phyloP scores from a whole-genome alignment of 768 basidiomycete genomes.

The Chalciporus piperatus region DNA sequence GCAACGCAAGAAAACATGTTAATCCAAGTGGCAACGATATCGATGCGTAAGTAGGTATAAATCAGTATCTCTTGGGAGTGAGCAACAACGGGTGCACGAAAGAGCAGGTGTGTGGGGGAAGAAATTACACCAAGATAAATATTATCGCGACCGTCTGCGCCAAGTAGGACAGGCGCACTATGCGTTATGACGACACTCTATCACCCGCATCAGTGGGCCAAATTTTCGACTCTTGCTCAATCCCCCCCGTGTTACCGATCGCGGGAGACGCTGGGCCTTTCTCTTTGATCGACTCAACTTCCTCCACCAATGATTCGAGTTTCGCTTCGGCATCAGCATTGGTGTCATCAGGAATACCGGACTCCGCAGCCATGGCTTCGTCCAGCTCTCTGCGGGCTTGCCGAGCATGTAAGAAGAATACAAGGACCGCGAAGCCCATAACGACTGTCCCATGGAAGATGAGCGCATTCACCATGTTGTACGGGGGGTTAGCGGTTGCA shows the following conservation, averaged over 20 bases:
- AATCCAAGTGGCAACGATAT: no score
- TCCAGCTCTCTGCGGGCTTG: conserved; percentile 65
- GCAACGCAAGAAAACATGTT: no score
- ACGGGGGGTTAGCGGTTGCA: conserved; percentile 63
- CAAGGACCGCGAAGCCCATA: conserved; percentile 33
- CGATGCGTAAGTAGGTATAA: no score
- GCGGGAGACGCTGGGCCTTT: background rate
- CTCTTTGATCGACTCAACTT: conserved; percentile 55
- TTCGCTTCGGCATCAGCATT: background rate
- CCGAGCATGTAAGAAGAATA: conserved; percentile 56
- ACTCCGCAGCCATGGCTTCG: conserved; percentile 42
- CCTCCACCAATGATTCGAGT: background rate
- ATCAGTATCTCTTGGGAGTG: no score
- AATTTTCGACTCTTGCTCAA: background rate
- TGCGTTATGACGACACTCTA: background rate
- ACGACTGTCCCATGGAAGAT: conserved; percentile 64
- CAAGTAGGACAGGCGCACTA: background rate
- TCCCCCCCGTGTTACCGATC: background rate
- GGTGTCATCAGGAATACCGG: background rate
- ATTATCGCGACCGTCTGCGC: no score
- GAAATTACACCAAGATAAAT: background rate
- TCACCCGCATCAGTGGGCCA: background rate
- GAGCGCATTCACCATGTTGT: conserved; percentile 67
- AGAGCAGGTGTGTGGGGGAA: no score
- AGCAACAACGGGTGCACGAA: no score